These are phyloP conservation scores for Vanilla planifolia DNA, from an alignment of 106 monocot genomes.

Conservation along the genomic window DNA sequence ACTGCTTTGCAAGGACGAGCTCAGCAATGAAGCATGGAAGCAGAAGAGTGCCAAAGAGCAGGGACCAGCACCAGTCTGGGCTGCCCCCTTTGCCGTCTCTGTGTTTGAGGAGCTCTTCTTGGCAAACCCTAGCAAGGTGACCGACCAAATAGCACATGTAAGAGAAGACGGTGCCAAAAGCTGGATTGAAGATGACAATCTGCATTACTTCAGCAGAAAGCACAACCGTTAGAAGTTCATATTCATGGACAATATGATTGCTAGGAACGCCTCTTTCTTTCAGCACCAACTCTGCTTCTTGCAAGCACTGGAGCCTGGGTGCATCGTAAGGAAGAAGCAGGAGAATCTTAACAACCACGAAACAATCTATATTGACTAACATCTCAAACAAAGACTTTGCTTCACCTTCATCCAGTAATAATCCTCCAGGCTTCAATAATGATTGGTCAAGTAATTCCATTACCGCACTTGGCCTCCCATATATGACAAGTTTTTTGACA, in stretches of 20 bases:
- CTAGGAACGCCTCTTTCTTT: conserved; percentile 22
- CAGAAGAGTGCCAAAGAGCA: conserved; percentile 38
- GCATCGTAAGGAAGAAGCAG: conserved; percentile 58
- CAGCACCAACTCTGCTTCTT: conserved; percentile 34
- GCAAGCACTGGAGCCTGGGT: conserved; percentile 35
- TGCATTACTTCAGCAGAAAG: conserved; percentile 49
- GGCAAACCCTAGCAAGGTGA: conserved; percentile 38
- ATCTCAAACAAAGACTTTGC: conserved; percentile 36
- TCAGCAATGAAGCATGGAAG: conserved; percentile 81
- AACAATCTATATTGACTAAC: conserved; percentile 29
- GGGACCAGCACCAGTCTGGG: conserved; percentile 1
- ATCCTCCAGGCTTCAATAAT: conserved; percentile 16
- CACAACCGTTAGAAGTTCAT: conserved; percentile 51
- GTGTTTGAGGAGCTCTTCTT: conserved; percentile 34
- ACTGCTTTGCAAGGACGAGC: conserved; percentile 49
- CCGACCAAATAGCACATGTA: conserved; percentile 68
- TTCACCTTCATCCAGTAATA: conserved; percentile 66
- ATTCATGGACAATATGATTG: conserved; percentile 15
- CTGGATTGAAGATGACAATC: conserved; percentile 20
- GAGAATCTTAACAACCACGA: conserved; percentile 53
- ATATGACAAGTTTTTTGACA: conserved; percentile 34
- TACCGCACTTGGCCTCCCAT: conserved; percentile 28
- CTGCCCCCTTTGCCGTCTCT: conserved; percentile 7
- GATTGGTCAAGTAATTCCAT: conserved; percentile 54
- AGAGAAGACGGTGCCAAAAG: conserved; percentile 44